Percentiles rank a stretch among this genome's conserved stretches.
Evolutionary conservation across 225 moss, liverwort and hornwort genomes (phyloP).

Genomic region (Marchantia polymorpha): DNA sequence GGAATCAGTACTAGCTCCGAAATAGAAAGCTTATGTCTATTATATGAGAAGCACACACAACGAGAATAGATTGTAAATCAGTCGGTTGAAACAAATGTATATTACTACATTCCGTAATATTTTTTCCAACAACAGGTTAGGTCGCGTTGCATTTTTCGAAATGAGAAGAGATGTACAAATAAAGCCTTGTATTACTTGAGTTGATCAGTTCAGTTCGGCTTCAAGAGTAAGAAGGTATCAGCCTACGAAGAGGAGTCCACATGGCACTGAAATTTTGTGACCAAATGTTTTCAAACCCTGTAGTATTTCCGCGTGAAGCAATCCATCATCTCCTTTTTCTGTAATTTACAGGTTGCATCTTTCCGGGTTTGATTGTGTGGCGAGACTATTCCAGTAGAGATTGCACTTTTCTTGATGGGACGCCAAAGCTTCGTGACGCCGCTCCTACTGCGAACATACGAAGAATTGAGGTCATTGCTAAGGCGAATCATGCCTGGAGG

Average conservation of each 20-base stretch:
- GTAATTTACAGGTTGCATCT: no score
- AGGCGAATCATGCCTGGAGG: no score
- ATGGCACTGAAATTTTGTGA: background rate
- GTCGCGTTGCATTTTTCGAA: background rate
- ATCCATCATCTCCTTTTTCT: no score
- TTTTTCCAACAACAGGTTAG: background rate
- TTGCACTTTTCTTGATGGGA: no score
- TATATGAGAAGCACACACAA: background rate
- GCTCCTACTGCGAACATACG: no score
- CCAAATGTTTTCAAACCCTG: background rate
- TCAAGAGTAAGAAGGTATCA: background rate
- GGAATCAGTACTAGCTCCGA: background rate
- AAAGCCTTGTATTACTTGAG: background rate
- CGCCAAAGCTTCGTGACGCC: no score
- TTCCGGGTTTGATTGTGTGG: no score
- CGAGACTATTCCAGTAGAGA: no score
- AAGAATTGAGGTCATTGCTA: no score
- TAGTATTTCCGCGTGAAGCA: no score
- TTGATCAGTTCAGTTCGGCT: background rate
- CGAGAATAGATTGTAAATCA: slow-evolving; percentile 2
- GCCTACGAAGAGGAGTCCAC: background rate
- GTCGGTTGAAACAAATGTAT: slow-evolving; percentile 4
- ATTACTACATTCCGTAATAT: background rate
- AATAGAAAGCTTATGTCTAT: background rate
- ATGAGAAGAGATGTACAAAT: slow-evolving; percentile 2